Conservation (phyloP, 305 asterid species). For the Stenogyne calaminthoides region DNA sequence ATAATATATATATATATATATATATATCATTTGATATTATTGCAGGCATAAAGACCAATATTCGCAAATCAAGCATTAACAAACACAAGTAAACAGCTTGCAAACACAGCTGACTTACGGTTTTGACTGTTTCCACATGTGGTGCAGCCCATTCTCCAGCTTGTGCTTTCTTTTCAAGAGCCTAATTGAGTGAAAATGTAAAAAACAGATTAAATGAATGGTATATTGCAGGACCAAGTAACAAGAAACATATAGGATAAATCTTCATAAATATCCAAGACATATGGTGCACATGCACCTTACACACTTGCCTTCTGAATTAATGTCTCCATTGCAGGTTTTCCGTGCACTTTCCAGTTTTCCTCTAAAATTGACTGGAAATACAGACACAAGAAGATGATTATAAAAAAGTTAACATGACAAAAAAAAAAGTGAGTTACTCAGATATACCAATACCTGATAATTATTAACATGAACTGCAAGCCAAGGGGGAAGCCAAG, state of each 20-base stretch:
- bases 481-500: conserved; percentile 98
- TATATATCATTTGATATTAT: background rate
- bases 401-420: conserved; percentile 6
- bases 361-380: conserved; percentile 62
- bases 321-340: conserved; percentile 69
- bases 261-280: conserved; percentile 12
- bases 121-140: conserved; percentile 66
- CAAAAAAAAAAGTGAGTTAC: background rate
- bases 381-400: conserved; percentile 23
- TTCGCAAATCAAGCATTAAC: conserved; percentile 21
- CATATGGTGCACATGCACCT: conserved; percentile 23
- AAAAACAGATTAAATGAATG: conserved; percentile 18
- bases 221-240: conserved; percentile 21
- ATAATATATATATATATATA: background rate
- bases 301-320: conserved; percentile 58
- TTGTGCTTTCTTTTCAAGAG: conserved; percentile 69
- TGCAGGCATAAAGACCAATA: conserved; percentile 9
- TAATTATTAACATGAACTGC: conserved; percentile 48
- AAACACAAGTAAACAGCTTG: conserved; percentile 22
- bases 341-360: conserved; percentile 80
- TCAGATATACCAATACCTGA: conserved; percentile 52
- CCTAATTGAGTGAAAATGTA: conserved; percentile 46
- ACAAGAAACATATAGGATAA: conserved; percentile 19
- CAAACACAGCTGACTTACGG: conserved; percentile 51
- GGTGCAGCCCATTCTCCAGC: conserved; percentile 92